Evolutionary conservation across 306 rosid genomes (phyloP), one percentile per base, ranked within the genome.

Genomic region (Malus domestica): DNA sequence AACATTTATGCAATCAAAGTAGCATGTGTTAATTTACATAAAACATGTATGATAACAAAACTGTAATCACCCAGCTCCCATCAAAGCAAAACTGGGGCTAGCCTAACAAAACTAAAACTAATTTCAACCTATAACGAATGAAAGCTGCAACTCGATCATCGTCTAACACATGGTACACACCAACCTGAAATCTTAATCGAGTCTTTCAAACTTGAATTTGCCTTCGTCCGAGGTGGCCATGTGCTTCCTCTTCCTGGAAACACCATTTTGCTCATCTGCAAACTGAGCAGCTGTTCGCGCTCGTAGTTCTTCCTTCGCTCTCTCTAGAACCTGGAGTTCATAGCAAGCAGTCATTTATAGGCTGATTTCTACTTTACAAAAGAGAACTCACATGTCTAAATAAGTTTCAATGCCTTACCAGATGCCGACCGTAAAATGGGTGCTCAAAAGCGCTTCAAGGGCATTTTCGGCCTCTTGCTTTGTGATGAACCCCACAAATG

Each of bases 381-480:
- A 64, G 54, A 29, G 29, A 60, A 46, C 2, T 33, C 46, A 38
- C 74, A 33, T 18, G 10, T 40, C 69, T 30, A 57, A 23, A 70
- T 63, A 35, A 49, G 7, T 23, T 51, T 23, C 12, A 23, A 58
- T 54, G 33, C 64, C 96, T 79, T 90, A 95, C 99, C 88, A 95
- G 88, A 86, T 87, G 99, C 55, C 99, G 93, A 13, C 97, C 97
- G 8, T 89, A 91, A 94, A 55, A 62, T 94, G 97, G 77, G 78
- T 76, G 64, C 82, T 87, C 69, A 92, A 87, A 82, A 94, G 97
- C 25, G 97, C 95, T 77, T 87, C 55, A 65, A 90, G 72, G 23
- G 96, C 96, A 82, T 91, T 90, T 68, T 89, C 81, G 38, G 96
- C 86, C 75, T 92, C 98, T 80, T 94, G 98, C 87, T 92, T 93